Conservation (phyloP, 2,329 filamentous ascomycete species). For the Trematosphaeria pertusa region DNA sequence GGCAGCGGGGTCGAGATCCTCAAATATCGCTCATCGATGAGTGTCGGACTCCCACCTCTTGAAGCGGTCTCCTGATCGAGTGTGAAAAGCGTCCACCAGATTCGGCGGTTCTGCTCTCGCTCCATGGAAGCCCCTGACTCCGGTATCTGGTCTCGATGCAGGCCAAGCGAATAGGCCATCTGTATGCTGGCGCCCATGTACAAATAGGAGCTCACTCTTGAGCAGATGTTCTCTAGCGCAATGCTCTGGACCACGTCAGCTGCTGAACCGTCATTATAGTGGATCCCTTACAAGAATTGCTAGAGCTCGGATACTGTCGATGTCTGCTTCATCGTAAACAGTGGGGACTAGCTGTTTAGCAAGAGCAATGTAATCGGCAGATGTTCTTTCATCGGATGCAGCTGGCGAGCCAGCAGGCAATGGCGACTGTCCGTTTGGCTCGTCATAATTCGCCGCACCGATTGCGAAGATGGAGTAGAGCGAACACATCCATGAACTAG, state of each 20-base stretch:
- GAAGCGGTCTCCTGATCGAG: conserved; percentile 46
- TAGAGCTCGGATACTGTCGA: conserved; percentile 46
- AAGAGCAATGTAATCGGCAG: conserved; percentile 41
- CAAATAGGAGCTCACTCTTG: conserved; percentile 43
- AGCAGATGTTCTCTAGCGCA: conserved; percentile 43
- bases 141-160: conserved; percentile 45
- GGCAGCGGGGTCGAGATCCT: conserved; percentile 39
- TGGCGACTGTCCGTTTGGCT: conserved; percentile 29
- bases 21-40: conserved; percentile 43
- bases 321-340: conserved; percentile 46
- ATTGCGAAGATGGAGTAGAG: conserved; percentile 46
- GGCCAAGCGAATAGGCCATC: conserved; percentile 45
- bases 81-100: conserved; percentile 47
- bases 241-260: conserved; percentile 35
- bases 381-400: conserved; percentile 31
- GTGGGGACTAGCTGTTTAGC: conserved; percentile 42
- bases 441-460: conserved; percentile 33
- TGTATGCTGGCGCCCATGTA: conserved; percentile 47
- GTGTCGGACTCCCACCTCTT: conserved; percentile 43
- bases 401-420: conserved; percentile 23
- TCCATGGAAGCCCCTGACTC: conserved; percentile 35
- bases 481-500: conserved; percentile 47
- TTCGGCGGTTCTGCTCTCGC: conserved; percentile 43
- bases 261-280: background rate
- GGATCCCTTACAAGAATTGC: conserved; percentile 39